Evolutionary conservation across 768 basidiomycete species (phyloP).

Genomic region (Suillus subluteus): DNA sequence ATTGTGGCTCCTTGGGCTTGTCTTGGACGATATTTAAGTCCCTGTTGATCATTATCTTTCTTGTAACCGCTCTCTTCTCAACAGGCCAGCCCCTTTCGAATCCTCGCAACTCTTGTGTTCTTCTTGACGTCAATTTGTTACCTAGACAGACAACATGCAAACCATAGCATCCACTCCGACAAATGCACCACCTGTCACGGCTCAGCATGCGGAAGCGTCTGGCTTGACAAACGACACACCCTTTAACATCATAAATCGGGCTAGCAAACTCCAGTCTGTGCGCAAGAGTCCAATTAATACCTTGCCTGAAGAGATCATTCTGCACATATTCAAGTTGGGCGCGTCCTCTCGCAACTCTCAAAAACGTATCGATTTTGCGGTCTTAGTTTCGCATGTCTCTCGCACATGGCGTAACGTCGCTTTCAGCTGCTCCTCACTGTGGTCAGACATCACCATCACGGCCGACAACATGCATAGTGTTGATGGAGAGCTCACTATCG

Average conservation of each 20-base stretch:
- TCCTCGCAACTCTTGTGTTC: background rate
- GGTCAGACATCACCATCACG: constrained; percentile 34
- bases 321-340: constrained; percentile 14
- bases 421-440: constrained; percentile 40
- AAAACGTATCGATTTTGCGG: constrained; percentile 15
- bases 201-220: background rate
- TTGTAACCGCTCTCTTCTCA: background rate
- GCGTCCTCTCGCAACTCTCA: background rate
- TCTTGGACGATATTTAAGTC: background rate
- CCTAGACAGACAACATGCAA: background rate
- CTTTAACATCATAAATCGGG: background rate
- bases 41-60: background rate
- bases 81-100: background rate
- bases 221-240: background rate
- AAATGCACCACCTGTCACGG: background rate
- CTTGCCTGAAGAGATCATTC: constrained; percentile 13
- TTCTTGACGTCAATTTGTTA: background rate
- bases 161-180: background rate
- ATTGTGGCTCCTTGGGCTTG: background rate
- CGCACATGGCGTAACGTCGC: constrained; percentile 43
- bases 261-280: background rate
- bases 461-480: background rate
- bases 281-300: background rate
- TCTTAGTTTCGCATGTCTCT: constrained; percentile 48
- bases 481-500: background rate